Percentiles rank a stretch among this genome's conserved stretches.
These are phyloP conservation scores for Sphaceloma murrayae DNA, from an alignment of 2,329 filamentous ascomycete genomes.

Conservation along the genomic window DNA sequence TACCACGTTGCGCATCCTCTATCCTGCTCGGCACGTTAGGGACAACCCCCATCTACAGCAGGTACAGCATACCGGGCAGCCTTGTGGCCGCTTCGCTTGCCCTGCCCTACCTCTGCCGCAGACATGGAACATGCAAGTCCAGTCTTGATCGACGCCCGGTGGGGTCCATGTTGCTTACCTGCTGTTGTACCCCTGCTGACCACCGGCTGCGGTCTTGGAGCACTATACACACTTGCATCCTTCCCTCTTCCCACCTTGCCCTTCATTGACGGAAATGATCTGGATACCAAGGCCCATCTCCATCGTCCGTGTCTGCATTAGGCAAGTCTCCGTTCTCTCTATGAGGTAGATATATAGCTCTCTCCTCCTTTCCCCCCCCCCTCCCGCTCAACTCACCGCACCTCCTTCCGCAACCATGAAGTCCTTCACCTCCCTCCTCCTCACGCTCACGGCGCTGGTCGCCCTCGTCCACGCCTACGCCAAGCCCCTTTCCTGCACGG, in stretches of 20 bases:
- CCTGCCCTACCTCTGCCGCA: slow-evolving; percentile 8
- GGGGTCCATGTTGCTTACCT: slow-evolving; percentile 4
- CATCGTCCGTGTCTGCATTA: neutral
- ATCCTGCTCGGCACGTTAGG: too few species aligned
- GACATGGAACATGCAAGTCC: slow-evolving; percentile 14
- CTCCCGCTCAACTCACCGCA: neutral
- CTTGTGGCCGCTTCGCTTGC: neutral
- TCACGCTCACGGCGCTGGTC: slow-evolving; percentile 19
- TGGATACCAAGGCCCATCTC: neutral
- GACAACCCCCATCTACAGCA: too few species aligned
- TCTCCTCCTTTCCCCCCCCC: neutral
- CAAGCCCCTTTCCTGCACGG: slow-evolving; percentile 33
- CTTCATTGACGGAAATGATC: slow-evolving; percentile 13
- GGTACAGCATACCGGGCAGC: neutral
- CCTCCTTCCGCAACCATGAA: slow-evolving; percentile 6
- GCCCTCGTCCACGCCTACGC: slow-evolving; percentile 29
- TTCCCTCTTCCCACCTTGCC: too few species aligned
- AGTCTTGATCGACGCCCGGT: slow-evolving; percentile 8
- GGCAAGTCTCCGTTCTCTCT: too few species aligned
- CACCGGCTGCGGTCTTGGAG: too few species aligned
- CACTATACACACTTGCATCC: too few species aligned
- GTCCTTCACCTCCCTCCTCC: slow-evolving; percentile 1
- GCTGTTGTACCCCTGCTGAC: slow-evolving; percentile 6
- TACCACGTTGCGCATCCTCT: too few species aligned
- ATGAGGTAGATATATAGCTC: slow-evolving; percentile 2